Conservation (phyloP, 1,284 basidiomycete genomes). For the Peniophora sp. region DNA sequence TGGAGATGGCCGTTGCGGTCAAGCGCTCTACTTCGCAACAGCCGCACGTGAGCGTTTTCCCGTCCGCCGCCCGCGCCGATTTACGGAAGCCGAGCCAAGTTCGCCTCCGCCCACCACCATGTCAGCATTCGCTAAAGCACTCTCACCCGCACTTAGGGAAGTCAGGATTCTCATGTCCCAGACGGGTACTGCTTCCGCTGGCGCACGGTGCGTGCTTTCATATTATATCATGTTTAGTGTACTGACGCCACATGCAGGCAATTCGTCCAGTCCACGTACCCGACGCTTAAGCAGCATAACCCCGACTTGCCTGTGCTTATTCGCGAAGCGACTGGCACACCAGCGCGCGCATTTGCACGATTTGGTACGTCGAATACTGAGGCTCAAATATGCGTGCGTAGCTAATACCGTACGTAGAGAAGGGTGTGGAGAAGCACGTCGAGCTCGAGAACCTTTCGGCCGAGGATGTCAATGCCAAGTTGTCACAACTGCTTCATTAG, state of each 20-base stretch:
- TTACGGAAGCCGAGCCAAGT: too few relatives aligned
- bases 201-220: conserved; percentile 62
- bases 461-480: conserved; percentile 62
- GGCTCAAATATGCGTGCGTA: conserved; percentile 4
- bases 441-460: conserved; percentile 73
- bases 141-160: conserved; percentile 85
- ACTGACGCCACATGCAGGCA: conserved; percentile 26
- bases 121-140: conserved; percentile 65
- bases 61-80: too few relatives aligned
- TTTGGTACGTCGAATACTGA: conserved; percentile 66
- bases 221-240: background rate
- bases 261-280: conserved; percentile 80
- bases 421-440: conserved; percentile 73
- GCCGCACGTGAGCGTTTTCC: background rate
- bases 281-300: conserved; percentile 81
- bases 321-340: conserved; percentile 84
- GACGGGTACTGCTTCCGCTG: conserved; percentile 68
- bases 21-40: background rate
- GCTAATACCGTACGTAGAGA: conserved; percentile 38
- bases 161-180: conserved; percentile 86
- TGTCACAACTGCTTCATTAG: conserved; percentile 48
- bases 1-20: conserved; percentile 2
- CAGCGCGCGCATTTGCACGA: conserved; percentile 83
- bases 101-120: conserved; percentile 24
- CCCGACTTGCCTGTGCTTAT: conserved; percentile 88